Evolutionary conservation across 495 filamentous ascomycete genomes (phyloP).

Genomic region (Oleoguttula mirabilis): DNA sequence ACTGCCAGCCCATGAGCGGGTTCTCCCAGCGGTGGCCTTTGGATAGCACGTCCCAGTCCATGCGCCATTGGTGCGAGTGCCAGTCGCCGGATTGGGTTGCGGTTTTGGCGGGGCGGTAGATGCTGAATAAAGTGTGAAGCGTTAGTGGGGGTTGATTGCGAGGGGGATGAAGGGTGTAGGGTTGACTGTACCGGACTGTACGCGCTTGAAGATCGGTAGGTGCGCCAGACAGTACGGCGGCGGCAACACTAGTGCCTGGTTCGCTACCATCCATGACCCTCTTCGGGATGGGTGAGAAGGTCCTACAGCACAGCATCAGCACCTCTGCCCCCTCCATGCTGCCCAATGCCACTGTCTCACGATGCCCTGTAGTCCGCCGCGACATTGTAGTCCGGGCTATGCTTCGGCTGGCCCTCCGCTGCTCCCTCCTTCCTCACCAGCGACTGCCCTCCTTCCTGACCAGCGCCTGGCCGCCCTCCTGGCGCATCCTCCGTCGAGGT

Average conservation of each 20-base stretch:
- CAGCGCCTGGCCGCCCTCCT: neutral
- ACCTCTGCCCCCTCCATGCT: neutral
- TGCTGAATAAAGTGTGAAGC: conserved; percentile 45
- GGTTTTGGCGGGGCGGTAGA: conserved; percentile 79
- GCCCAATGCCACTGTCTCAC: no score
- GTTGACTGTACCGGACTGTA: conserved; percentile 83
- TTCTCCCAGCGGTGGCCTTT: conserved; percentile 97
- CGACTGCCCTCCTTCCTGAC: conserved; percentile 29
- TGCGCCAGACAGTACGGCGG: conserved; percentile 80
- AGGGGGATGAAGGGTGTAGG: neutral
- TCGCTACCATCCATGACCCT: conserved; percentile 84
- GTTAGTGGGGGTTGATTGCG: neutral
- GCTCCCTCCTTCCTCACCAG: conserved; percentile 44
- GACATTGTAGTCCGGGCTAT: conserved; percentile 69
- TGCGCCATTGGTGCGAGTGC: conserved; percentile 76
- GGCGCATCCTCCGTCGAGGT: neutral
- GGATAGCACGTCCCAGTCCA: conserved; percentile 92
- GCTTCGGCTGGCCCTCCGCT: conserved; percentile 41
- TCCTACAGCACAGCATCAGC: conserved; percentile 35
- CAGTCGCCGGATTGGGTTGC: conserved; percentile 87
- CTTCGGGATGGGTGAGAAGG: conserved; percentile 81
- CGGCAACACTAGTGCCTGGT: conserved; percentile 58
- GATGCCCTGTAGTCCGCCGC: conserved; percentile 70
- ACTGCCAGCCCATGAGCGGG: conserved; percentile 95
- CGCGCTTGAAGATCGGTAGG: conserved; percentile 86